Base-by-base conservation (phyloP, 805 yeast species). In the Starmerella vaccinii region DNA sequence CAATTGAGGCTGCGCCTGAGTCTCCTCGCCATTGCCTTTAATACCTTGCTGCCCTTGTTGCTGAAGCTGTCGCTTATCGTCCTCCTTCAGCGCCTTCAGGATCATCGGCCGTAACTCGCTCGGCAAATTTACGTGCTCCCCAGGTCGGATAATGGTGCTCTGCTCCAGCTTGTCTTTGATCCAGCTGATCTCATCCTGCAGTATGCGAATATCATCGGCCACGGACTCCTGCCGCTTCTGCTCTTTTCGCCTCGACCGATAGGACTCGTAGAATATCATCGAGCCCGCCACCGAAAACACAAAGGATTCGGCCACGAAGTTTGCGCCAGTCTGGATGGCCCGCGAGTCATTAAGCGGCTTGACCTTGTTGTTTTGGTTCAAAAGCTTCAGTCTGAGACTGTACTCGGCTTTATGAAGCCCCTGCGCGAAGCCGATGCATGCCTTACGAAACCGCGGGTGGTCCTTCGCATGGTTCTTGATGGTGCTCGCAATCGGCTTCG, bases 251-350 rank as follows among this genome's bases (percentile, higher is more conserved):
- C 85, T 70, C 42, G 83, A 77, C 58, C 90, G 73, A 59, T 75
- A 71, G 24, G 84, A 75, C 63, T 87, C 95, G 62, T 75, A 84
- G 12, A 86, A 61, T 10, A 87, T 79, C 49, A 84, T 72, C 1
- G 81, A 73, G 5, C 94, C 92, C 1, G 92, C 95, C 22, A 87
- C 90, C 24, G 81, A 57, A 57, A 87, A 86, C 18, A 86, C 78
- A 60, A 86, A 82, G 29, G 80, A 63, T 63, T 86, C 95, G 41
- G 90, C 81, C 12, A 86, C 67, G 62, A 85, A 78, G 50, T 75
- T 82, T 40, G 95, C 92, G 1, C 95, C 95, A 52, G 74, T 78
- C 52, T 86, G 92, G 39, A 87, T 76, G 33, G 95, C 95, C 60
- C 78, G 81, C 12, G 79, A 77, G 57, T 85, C 95, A 63, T 84